Evolutionary conservation across 257 asterid species (phyloP).

Genomic region (Nyctanthes arbortristis): DNA sequence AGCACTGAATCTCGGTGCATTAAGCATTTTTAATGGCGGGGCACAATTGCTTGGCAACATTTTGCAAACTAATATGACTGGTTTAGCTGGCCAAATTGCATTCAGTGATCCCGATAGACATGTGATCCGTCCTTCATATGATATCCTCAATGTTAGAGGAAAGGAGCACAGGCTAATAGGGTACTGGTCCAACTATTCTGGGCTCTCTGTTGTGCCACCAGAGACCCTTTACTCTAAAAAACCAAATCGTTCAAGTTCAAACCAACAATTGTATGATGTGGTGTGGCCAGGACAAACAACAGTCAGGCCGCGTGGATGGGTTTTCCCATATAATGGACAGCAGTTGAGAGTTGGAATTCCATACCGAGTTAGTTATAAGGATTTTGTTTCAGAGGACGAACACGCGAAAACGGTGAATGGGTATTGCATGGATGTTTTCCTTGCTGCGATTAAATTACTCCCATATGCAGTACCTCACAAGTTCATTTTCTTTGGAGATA

Average conservation of each 20-base stretch:
- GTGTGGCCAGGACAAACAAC: conserved; percentile 73
- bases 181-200: conserved; percentile 82
- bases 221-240: conserved; percentile 52
- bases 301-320: conserved; percentile 80
- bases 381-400: conserved; percentile 50
- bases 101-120: conserved; percentile 49
- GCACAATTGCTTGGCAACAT: conserved; percentile 46
- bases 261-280: conserved; percentile 43
- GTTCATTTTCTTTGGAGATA: conserved; percentile 64
- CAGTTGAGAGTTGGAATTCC: conserved; percentile 76
- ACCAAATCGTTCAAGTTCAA: conserved; percentile 58
- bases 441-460: conserved; percentile 62
- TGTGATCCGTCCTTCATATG: conserved; percentile 57
- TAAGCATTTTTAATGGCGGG: conserved; percentile 72
- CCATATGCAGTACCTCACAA: conserved; percentile 76
- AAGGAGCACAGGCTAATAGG: conserved; percentile 58
- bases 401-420: conserved; percentile 41
- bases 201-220: conserved; percentile 68
- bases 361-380: conserved; percentile 57
- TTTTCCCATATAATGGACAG: conserved; percentile 62
- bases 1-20: conserved; percentile 51
- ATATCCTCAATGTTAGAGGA: conserved; percentile 65
- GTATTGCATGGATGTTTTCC: conserved; percentile 74
- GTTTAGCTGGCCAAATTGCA: conserved; percentile 60
- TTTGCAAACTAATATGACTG: conserved; percentile 55